Evolutionary conservation across 257 asterid species (phyloP), one percentile per base, ranked within the genome.

Genomic region (Henckelia pumila): DNA sequence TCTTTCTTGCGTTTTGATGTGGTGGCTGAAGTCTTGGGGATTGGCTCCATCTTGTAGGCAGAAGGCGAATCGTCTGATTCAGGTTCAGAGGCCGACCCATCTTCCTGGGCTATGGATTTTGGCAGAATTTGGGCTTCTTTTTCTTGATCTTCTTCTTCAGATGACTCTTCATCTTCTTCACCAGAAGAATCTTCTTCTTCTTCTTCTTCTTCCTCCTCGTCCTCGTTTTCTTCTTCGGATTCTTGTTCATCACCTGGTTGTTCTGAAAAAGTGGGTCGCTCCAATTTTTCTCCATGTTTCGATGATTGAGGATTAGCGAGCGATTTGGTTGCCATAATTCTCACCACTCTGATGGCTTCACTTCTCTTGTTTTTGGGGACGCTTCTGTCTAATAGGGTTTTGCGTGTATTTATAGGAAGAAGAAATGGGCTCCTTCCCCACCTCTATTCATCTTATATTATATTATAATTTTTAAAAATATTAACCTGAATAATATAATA

Each of bases 1-100:
- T 33, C n/a, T 28, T 49, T 13, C 17, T 61, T 0, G 30, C 83
- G 77, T 30, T 85, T 82, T 0, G 69, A 26, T 7, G 81, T 49
- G 29, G 52, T 0, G 1, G 10, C 21, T 2, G 72, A 23, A 7
- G 50, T 13, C 72, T 69, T 67, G 1, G 49, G 3, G 3, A 57
- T 69, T 17, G 82, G 83, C 76, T 80, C 79, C 13, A 81, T 6
- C 53, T 71, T 76, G 84, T 74, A 83, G 56, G 65, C 77, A 1
- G 85, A 75, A 17, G 81, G 76, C 16, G 73, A 63, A 20, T 66
- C 65, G 4, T 72, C 79, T 14, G 84, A 76, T 17, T 79, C 81
- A 9, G 76, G 9, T 7, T 78, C 81, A 1, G 86, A 76, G 44
- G 68, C 83, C 30, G 77, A 72, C 19, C 58, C 76, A 53, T 49